Base-by-base conservation (phyloP, 306 rosid genomes). In the Prunus davidiana region DNA sequence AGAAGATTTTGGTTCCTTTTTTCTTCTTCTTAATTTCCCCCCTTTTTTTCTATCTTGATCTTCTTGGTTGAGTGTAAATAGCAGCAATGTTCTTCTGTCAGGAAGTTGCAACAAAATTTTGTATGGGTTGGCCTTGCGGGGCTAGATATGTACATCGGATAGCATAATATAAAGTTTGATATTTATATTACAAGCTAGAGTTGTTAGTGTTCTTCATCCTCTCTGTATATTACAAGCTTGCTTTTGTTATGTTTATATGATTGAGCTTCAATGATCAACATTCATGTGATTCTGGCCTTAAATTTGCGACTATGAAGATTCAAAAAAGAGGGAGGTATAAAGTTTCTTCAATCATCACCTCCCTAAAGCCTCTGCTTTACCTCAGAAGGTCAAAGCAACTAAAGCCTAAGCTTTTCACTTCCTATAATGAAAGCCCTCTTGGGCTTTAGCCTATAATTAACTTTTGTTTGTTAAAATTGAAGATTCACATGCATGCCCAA, bases 81-180 rank as follows among this genome's bases (percentile, higher is more conserved):
- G 73, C 27, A 19, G 75, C 28, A 50, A 50, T 38, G 67, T 75
- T 45, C 19, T 69, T 60, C 9, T 38, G 8, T 38, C 43, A 56
- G 76, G 55, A 78, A 75, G 68, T n/a, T 75, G 62, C 12, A 60
- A 70, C 67, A 56, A 54, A 63, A 76, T 81, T 80, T 81, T 81
- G 84, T 54, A 81, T 43, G 73, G 80, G 65, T 5, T 60, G 47
- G 60, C 49, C 69, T 74, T 27, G 41, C 11, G 55, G 32, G 28
- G 47, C 78, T 84, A 72, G 76, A 82, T 58, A 73, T 89, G 92
- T 89, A 89, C 54, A 87, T 86, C 71, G 15, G 75, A 89, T 83
- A 84, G 78, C 78, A 72, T 81, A 71, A 84, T 14, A 82, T 67
- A 61, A 78, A 69, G 4, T 55, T 49, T 65, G 34, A 70, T 70